Base-by-base conservation (phyloP, 2,329 filamentous ascomycete genomes). In the Colletotrichum zoysiae region DNA sequence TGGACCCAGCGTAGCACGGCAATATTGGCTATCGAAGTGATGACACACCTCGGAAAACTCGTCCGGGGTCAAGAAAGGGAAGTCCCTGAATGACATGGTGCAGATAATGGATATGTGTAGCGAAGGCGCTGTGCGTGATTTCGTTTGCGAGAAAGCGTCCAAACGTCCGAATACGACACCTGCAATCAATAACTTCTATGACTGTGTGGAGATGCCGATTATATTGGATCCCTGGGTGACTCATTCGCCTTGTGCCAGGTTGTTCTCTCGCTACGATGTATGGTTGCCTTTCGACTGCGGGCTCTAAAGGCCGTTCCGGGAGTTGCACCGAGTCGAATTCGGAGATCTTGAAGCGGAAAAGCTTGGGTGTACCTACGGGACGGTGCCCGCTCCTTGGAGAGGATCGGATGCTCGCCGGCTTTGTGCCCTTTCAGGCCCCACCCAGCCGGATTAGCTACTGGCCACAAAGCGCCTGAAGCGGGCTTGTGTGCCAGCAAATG, bases 1-100 rank as follows among this genome's bases (percentile, higher is more conserved):
- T 8, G 85, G 83, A 2, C 89, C 90, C 3, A 91, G 82, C 44
- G 82, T 89, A 65, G 87, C 89, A 77, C 84, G 87, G 69, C 87
- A 84, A 79, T 91, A 92, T 73, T 80, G 84, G 48, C 86, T 83
- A 74, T 91, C 89, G 30, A 92, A 84, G 66, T 87, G 83, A 75
- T 91, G 88, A 79, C 92, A 93, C 66, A 86, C 88, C 77, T 89
- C 86, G 65, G 87, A 81, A 74, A 94, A 94, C 77, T 93, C 91
- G 51, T 89, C 85, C 14, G 81, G 77, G 14, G 82, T 87, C 38
- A 94, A 85, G 70, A 87, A 88, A 8, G 92, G 92, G 77, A 91
- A 94, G 62, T 85, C 82, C 70, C 80, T 76, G 76, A 89, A 86
- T 16, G 56, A 30, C 70, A 72, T 72, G 44, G 2, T 38, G 38